Evolutionary conservation across 2,329 filamentous ascomycete species (phyloP), one percentile per base, ranked within the genome.

Genomic region (Alternaria incomplexa): DNA sequence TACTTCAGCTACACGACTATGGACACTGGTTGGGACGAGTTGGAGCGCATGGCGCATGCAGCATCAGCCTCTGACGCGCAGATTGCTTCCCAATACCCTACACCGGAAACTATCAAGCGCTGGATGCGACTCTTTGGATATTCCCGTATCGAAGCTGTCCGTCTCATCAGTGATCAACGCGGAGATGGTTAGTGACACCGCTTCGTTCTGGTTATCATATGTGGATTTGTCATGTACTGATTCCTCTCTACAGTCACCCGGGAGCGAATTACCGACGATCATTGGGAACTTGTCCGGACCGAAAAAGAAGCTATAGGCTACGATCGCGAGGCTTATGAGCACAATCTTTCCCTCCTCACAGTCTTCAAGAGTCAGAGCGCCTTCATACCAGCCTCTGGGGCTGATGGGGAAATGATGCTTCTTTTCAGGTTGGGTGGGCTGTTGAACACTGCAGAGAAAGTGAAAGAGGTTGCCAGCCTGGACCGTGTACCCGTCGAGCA

Each of bases 311-410:
- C 67, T 1, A 53, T 72, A 23, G 80, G 79, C 13, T 79, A 78
- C 60, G 78, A 81, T 50, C 77, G 76, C 12, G 79, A 81, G 60
- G 75, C 77, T 1, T 83, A 81, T 61, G 80, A 83, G 66, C 77
- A 81, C 46, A 74, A 73, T 25, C 64, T 79, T 3, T 67, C 71
- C 12, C 56, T 79, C 10, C 69, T 72, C 30, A 68, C 73, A 50
- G 56, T 72, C 5, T 70, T 73, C 66, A 74, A 68, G 63, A 61
- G 62, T 50, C 75, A 60, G 55, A 71, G 48, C 36, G 75, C 56
- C 15, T 66, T 30, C 25, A 70, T 68, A 9, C 69, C 73, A 1
- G 63, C 64, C 7, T 61, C 63, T 15, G 65, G 64, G 7, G 58
- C 58, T 6, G 64, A 65, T 8, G 61, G 65, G 4, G 65, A 61